phyloP scores from a whole-genome alignment of 768 basidiomycete species.

The Leccinum pellstonianum region DNA sequence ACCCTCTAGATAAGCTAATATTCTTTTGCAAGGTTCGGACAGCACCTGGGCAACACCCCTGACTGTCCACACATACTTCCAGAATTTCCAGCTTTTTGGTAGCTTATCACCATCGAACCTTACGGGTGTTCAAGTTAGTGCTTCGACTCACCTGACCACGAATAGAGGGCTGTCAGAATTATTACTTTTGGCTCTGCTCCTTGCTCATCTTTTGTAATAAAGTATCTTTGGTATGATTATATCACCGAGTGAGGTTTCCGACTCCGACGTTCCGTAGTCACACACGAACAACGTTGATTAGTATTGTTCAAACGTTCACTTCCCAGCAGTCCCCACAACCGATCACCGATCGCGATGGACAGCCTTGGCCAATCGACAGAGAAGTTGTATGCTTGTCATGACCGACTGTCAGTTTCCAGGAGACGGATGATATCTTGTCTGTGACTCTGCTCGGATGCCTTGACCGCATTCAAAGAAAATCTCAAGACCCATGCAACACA shows the following conservation, averaged over 20 bases:
- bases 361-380: background rate
- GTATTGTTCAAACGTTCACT: background rate
- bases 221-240: background rate
- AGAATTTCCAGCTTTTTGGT: constrained; percentile 69
- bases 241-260: no score
- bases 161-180: background rate
- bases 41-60: constrained; percentile 67
- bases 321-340: background rate
- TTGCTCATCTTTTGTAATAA: background rate
- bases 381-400: background rate
- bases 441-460: background rate
- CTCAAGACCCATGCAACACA: background rate
- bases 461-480: background rate
- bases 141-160: constrained; percentile 1
- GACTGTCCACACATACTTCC: constrained; percentile 71
- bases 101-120: constrained; percentile 48
- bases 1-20: constrained; percentile 12
- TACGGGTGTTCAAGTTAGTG: constrained; percentile 22
- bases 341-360: background rate
- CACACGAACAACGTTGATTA: background rate
- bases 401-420: background rate
- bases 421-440: background rate
- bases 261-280: no score
- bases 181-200: background rate
- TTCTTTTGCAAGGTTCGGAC: constrained; percentile 50